Conservation (phyloP, 345 rosid genomes). For the Dipteronia sinensis region DNA sequence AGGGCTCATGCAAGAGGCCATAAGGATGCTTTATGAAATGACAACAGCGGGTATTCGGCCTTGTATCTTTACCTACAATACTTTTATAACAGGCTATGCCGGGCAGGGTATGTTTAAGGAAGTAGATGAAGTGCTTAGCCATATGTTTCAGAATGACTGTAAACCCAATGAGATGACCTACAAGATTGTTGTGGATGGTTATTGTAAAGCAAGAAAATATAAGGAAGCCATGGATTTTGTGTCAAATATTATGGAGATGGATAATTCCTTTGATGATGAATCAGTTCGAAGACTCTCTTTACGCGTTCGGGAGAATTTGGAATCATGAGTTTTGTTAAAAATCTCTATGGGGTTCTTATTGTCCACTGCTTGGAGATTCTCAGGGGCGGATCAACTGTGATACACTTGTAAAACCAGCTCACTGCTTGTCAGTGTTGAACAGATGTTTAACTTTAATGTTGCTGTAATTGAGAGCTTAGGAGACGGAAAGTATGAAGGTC, state of each 20-base stretch:
- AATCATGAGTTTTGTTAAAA: conserved; percentile 30
- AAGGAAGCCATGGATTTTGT: conserved; percentile 82
- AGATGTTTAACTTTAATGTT: background rate
- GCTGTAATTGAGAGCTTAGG: background rate
- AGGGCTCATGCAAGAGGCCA: conserved; percentile 83
- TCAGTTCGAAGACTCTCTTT: conserved; percentile 59
- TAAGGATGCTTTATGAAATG: conserved; percentile 80
- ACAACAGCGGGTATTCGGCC: conserved; percentile 66
- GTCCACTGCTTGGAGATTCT: background rate
- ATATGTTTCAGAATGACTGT: conserved; percentile 70
- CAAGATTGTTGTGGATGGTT: conserved; percentile 84
- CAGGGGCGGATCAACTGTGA: background rate
- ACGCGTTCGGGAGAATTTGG: conserved; percentile 54
- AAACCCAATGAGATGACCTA: conserved; percentile 82
- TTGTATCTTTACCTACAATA: conserved; percentile 84
- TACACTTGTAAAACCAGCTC: background rate
- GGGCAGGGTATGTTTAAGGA: conserved; percentile 64
- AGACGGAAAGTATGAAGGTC: background rate
- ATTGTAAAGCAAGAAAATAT: conserved; percentile 65
- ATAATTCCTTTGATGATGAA: conserved; percentile 51
- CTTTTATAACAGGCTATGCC: conserved; percentile 72
- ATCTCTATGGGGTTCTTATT: background rate
- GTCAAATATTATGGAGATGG: conserved; percentile 57
- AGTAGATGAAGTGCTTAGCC: conserved; percentile 64
- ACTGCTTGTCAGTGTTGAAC: background rate